Base-by-base conservation (phyloP, 129 eudicot genomes). In the Escallonia rubra region DNA sequence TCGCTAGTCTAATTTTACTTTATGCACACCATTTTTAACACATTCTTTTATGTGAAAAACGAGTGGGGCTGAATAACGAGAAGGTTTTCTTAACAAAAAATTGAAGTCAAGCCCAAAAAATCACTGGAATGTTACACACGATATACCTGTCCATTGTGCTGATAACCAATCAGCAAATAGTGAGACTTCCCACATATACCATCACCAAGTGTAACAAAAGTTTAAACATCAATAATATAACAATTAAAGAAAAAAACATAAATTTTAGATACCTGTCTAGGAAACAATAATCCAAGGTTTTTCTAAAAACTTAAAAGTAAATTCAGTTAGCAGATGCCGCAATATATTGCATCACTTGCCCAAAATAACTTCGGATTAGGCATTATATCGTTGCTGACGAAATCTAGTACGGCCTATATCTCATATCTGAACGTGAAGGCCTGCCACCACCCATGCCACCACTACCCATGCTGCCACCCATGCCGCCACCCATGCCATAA, bases 321-420 rank as follows among this genome's bases (percentile, higher is more conserved):
- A 52, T 16, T 13, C 57, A 52, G 15, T 10, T 52, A 23, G 15
- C 3, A 52, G 5, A 52, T 52, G 57, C 57, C 57, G n/a, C 57
- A 49, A 49, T 10, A 13, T 10, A 49, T 8, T 49, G 57, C 34
- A 10, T 12, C 57, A 52, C 12, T 10, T 12, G 4, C 5, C 57
- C n/a, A 52, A 52, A n/a, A 52, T 10, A 52, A 10, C 4, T 49
- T 8, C 53, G 12, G 53, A 49, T 49, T 13, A 8, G 57, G n/a
- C 57, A 56, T 56, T 56, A 23, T 23, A 23, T 23, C 34, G 1
- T 23, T 23, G 34, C 34, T 23, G 34, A 23, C 34, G 34, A 23
- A 23, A 0, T 69, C 79, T 84, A 92, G 78, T 92, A 92, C 10
- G 98, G 98, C 77, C 98, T 71, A 74, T 92, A 92, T 78, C 98